Conservation (phyloP, 768 basidiomycete species). For the Coprinellus micaceus region DNA sequence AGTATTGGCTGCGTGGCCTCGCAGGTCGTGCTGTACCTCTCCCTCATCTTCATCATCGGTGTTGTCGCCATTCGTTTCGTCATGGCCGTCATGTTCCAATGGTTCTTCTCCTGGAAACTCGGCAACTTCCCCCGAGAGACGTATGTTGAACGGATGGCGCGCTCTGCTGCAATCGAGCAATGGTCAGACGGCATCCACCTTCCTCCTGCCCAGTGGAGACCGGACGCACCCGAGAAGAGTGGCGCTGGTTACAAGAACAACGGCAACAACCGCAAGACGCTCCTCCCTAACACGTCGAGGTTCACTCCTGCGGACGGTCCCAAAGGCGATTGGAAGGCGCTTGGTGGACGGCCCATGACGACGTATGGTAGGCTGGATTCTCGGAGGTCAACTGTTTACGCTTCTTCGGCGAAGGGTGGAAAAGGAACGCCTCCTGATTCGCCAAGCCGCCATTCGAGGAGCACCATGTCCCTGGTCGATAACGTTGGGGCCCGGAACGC, state of each 20-base stretch:
- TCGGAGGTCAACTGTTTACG: conserved; percentile 53
- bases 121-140: conserved; percentile 93
- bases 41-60: conserved; percentile 94
- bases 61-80: conserved; percentile 92
- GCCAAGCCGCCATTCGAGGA: conserved; percentile 70
- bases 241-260: conserved; percentile 53
- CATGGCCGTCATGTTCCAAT: conserved; percentile 96
- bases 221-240: conserved; percentile 82
- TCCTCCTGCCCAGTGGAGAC: conserved; percentile 86
- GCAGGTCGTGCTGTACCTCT: conserved; percentile 88
- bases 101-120: conserved; percentile 96
- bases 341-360: conserved; percentile 53
- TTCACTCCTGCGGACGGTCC: conserved; percentile 72
- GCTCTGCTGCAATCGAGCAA: conserved; percentile 87
- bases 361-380: conserved; percentile 67
- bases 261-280: conserved; percentile 53
- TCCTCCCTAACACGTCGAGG: conserved; percentile 66
- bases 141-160: conserved; percentile 86
- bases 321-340: too few species aligned
- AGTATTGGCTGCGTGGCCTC: conserved; percentile 97
- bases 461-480: conserved; percentile 72
- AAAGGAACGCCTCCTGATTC: conserved; percentile 72
- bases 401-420: conserved; percentile 37
- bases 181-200: conserved; percentile 98
- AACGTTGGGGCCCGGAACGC: conserved; percentile 37